A percentile compares a stretch with the other conserved stretches of the same genome.
Evolutionary conservation across 2,329 filamentous ascomycete species (phyloP).

Genomic region (Zalaria sp.): DNA sequence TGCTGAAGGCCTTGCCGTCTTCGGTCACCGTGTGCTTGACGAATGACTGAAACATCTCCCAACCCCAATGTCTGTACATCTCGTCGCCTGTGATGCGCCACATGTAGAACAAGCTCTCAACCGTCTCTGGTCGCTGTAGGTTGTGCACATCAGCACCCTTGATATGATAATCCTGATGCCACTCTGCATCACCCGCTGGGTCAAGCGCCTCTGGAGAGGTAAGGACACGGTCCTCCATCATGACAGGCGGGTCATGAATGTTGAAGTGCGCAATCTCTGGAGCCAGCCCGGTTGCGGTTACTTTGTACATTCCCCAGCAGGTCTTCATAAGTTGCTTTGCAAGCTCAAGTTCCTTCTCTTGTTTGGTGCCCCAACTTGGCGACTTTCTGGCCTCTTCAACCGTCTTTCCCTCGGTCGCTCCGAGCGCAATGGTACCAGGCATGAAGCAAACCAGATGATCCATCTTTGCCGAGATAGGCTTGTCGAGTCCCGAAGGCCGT

Average conservation of each 20-base stretch:
- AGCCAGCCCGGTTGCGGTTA: slow-evolving; percentile 79
- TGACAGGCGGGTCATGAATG: slow-evolving; percentile 52
- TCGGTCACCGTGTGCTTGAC: slow-evolving; percentile 69
- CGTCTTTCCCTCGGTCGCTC: slow-evolving; percentile 63
- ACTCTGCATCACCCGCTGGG: slow-evolving; percentile 44
- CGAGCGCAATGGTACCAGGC: slow-evolving; percentile 87
- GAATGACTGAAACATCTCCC: slow-evolving; percentile 95
- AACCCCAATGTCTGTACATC: slow-evolving; percentile 89
- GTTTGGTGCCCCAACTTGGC: slow-evolving; percentile 56
- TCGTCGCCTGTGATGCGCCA: slow-evolving; percentile 90
- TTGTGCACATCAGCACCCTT: slow-evolving; percentile 81
- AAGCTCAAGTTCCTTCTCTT: slow-evolving; percentile 77
- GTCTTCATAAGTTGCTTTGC: slow-evolving; percentile 88
- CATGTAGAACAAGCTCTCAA: slow-evolving; percentile 97
- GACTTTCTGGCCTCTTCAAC: slow-evolving; percentile 62
- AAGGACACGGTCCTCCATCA: slow-evolving; percentile 38
- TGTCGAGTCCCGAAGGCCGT: slow-evolving; percentile 57
- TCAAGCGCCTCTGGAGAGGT: slow-evolving; percentile 23
- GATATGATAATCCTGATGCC: slow-evolving; percentile 68
- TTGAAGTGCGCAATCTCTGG: slow-evolving; percentile 90
- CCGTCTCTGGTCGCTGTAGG: slow-evolving; percentile 84
- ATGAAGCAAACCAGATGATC: slow-evolving; percentile 97
- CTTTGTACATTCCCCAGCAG: slow-evolving; percentile 95
- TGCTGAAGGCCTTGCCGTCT: slow-evolving; percentile 70
- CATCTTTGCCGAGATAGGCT: slow-evolving; percentile 72